Base-by-base conservation (phyloP, 768 basidiomycete genomes). In the Holtermannia corniformis region DNA sequence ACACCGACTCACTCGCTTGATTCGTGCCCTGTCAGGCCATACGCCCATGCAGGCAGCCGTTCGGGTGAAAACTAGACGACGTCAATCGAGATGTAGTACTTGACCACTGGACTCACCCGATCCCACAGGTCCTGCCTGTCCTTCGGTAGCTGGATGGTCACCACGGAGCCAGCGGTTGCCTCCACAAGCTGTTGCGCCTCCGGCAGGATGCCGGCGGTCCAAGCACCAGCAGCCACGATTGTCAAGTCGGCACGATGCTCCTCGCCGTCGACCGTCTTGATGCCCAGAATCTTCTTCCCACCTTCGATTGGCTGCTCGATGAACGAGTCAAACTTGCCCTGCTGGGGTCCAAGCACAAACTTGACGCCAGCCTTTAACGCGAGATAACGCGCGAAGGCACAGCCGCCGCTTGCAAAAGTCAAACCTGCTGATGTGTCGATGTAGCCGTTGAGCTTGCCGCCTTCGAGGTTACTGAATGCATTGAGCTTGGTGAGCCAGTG, bases 31-130 rank as follows among this genome's bases (percentile, higher is more conserved):
- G 56, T 55, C 42, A 60, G 28, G n/a, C 61, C 61, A 50, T 63
- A 63, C 3, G 58, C 56, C 56, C 55, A 60, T 4, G 52, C 58
- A 24, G 59, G 59, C 47, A 57, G 60, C 21, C 53, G 49, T 24
- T 63, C 61, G 11, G 59, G 59, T 2, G 61, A 60, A 44, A 55
- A 60, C 50, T 59, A 22, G n/a, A n/a, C n/a, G n/a, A n/a, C n/a
- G n/a, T n/a, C n/a, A n/a, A n/a, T n/a, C n/a, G n/a, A n/a, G n/a
- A n/a, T n/a, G n/a, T n/a, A n/a, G n/a, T n/a, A n/a, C n/a, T n/a
- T n/a, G n/a, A n/a, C n/a, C n/a, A n/a, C n/a, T n/a, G n/a, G n/a
- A 43, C 49, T 52, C 12, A 45, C 44, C 27, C 24, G 28, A 22
- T 56, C 50, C 47, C 44, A 47, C 23, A 57, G 46, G 37, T 57